These are phyloP conservation scores for Candida easanensis DNA, from an alignment of 805 yeast genomes.

Conservation along the genomic window DNA sequence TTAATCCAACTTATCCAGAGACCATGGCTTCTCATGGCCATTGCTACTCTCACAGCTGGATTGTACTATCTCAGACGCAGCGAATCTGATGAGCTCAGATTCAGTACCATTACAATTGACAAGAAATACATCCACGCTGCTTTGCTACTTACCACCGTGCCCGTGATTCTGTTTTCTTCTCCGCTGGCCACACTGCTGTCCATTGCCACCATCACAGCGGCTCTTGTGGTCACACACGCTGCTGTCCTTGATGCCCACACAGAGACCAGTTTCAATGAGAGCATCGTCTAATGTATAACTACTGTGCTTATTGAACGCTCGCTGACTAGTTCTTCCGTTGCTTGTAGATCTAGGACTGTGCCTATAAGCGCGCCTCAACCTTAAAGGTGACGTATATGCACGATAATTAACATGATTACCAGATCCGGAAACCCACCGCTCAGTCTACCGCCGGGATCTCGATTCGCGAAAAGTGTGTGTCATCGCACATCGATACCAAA, in stretches of 20 bases:
- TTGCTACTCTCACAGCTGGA: conserved; percentile 11
- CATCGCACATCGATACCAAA: not conserved
- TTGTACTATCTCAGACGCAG: conserved; percentile 9
- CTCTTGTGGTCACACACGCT: conserved; percentile 16
- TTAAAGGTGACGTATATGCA: too few species aligned
- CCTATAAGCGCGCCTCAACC: too few species aligned
- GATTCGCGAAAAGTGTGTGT: not conserved
- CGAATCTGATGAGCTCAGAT: conserved; percentile 10
- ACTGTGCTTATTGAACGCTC: not conserved
- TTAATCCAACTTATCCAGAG: conserved; percentile 20
- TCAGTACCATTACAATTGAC: conserved; percentile 11
- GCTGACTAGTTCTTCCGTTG: not conserved
- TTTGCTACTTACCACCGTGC: conserved; percentile 15
- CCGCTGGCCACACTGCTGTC: conserved; percentile 17
- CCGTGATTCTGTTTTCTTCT: conserved; percentile 20
- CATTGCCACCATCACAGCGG: conserved; percentile 10
- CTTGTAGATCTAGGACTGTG: too few species aligned
- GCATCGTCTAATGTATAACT: conserved; percentile 7
- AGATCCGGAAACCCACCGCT: too few species aligned
- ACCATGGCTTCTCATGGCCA: conserved; percentile 16
- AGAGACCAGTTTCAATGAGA: conserved; percentile 25
- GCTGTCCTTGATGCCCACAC: conserved; percentile 14
- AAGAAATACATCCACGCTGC: conserved; percentile 17
- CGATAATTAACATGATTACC: too few species aligned
- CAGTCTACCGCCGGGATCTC: too few species aligned